Conservation (phyloP, 495 filamentous ascomycete species). For the Chaetomium tenue region DNA sequence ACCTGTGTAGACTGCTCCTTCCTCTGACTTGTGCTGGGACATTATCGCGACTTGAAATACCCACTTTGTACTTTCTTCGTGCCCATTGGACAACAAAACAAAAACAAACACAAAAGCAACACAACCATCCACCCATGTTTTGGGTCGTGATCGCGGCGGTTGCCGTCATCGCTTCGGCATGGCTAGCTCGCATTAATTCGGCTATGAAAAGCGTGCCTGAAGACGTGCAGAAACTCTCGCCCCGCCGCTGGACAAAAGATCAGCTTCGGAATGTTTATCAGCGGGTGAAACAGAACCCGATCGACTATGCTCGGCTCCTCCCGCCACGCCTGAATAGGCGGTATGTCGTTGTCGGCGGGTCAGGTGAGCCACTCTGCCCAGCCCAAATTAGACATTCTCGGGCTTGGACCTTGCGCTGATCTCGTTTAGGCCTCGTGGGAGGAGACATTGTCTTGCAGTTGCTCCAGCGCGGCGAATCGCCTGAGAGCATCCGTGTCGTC, state of each 20-base stretch:
- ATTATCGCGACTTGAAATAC: neutral
- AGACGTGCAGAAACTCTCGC: slow-evolving; percentile 42
- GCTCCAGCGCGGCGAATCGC: slow-evolving; percentile 53
- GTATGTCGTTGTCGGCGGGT: slow-evolving; percentile 59
- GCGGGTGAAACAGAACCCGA: slow-evolving; percentile 43
- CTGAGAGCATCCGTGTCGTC: slow-evolving; percentile 54
- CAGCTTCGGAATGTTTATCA: slow-evolving; percentile 51
- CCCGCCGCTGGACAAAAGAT: slow-evolving; percentile 53
- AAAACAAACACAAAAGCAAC: too few relatives aligned
- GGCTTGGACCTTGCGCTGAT: neutral
- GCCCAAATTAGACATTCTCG: neutral
- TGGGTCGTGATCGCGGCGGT: slow-evolving; percentile 13
- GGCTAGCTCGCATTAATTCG: slow-evolving; percentile 53
- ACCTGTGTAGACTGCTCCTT: neutral
- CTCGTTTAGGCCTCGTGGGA: slow-evolving; percentile 51
- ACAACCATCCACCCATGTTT: neutral
- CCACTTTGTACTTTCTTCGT: too few relatives aligned
- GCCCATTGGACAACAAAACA: too few relatives aligned
- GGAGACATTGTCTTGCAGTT: slow-evolving; percentile 56
- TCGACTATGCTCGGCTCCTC: slow-evolving; percentile 49
- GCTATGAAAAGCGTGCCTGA: slow-evolving; percentile 51
- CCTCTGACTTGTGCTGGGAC: neutral
- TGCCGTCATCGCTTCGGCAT: slow-evolving; percentile 39
- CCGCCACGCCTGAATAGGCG: slow-evolving; percentile 55
- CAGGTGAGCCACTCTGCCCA: slow-evolving; percentile 39